phyloP scores from a whole-genome alignment of 2,329 filamentous ascomycete genomes.

The Cladophialophora bantiana region DNA sequence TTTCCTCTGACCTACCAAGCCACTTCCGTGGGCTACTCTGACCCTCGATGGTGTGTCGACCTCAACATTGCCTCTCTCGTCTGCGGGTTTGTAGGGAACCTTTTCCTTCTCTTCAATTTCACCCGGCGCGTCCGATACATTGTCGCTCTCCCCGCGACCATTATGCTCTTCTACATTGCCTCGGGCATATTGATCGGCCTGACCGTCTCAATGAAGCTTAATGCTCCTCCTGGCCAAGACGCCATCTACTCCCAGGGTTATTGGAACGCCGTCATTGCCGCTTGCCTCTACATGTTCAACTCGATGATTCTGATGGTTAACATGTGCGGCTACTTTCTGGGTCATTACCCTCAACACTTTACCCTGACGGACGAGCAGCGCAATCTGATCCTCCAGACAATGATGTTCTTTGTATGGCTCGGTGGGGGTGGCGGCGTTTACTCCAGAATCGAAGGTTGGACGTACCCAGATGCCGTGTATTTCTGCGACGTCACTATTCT shows the following conservation, averaged over 20 bases:
- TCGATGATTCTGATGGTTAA: slow-evolving; percentile 79
- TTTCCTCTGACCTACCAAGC: slow-evolving; percentile 55
- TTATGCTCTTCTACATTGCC: slow-evolving; percentile 75
- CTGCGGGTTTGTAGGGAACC: slow-evolving; percentile 78
- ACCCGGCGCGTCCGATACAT: slow-evolving; percentile 79
- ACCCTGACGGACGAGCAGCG: slow-evolving; percentile 78
- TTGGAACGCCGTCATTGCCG: slow-evolving; percentile 83
- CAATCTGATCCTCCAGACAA: slow-evolving; percentile 89
- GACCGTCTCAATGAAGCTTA: slow-evolving; percentile 70
- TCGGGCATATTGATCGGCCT: slow-evolving; percentile 70
- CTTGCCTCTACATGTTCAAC: slow-evolving; percentile 78
- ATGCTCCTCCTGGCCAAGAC: slow-evolving; percentile 59
- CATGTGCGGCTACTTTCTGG: slow-evolving; percentile 76
- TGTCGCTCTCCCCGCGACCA: slow-evolving; percentile 82
- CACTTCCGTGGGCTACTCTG: slow-evolving; percentile 62
- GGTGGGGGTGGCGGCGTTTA: slow-evolving; percentile 80
- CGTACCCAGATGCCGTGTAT: slow-evolving; percentile 78
- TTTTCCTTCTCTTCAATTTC: slow-evolving; percentile 87
- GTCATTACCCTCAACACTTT: slow-evolving; percentile 81
- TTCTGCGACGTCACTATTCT: slow-evolving; percentile 76
- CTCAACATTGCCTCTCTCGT: slow-evolving; percentile 80
- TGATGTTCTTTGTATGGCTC: slow-evolving; percentile 82
- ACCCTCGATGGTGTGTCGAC: slow-evolving; percentile 76
- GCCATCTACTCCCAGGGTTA: slow-evolving; percentile 78
- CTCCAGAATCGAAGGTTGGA: slow-evolving; percentile 67